These are phyloP conservation scores for Erodium moschatum DNA, from an alignment of 441 rosid genomes.

Conservation along the genomic window DNA sequence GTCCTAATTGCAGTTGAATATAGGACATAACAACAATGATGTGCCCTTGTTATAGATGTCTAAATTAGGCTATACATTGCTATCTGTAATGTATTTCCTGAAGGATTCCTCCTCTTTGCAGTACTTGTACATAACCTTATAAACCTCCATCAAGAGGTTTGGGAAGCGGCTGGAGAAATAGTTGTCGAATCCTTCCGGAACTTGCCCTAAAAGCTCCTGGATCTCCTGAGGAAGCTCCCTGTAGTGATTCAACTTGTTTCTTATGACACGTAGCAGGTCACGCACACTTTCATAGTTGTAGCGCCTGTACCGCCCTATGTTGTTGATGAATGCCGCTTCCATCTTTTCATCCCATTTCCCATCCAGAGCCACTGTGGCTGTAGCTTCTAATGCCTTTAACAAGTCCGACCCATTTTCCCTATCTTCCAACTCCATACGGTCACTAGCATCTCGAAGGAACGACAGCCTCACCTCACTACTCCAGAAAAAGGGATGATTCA, in stretches of 20 bases:
- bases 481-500: constrained; percentile 80
- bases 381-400: constrained; percentile 54
- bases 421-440: constrained; percentile 73
- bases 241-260: constrained; percentile 77
- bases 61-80: constrained; percentile 8
- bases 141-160: constrained; percentile 66
- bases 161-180: constrained; percentile 69
- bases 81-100: constrained; percentile 35
- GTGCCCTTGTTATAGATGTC: too few species aligned
- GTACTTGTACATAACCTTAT: constrained; percentile 44
- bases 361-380: constrained; percentile 46
- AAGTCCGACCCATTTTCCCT: constrained; percentile 54
- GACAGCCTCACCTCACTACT: constrained; percentile 55
- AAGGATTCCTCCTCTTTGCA: constrained; percentile 65
- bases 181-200: constrained; percentile 70
- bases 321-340: constrained; percentile 56
- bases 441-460: constrained; percentile 79
- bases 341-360: constrained; percentile 85
- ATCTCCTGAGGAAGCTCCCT: constrained; percentile 73
- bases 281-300: constrained; percentile 64
- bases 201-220: constrained; percentile 58
- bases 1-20: too few species aligned
- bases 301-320: constrained; percentile 73
- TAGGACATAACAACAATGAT: too few species aligned
- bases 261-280: constrained; percentile 58